Evolutionary conservation across 305 asterid species (phyloP), one percentile per base, ranked within the genome.

Genomic region (Rubia balearica): DNA sequence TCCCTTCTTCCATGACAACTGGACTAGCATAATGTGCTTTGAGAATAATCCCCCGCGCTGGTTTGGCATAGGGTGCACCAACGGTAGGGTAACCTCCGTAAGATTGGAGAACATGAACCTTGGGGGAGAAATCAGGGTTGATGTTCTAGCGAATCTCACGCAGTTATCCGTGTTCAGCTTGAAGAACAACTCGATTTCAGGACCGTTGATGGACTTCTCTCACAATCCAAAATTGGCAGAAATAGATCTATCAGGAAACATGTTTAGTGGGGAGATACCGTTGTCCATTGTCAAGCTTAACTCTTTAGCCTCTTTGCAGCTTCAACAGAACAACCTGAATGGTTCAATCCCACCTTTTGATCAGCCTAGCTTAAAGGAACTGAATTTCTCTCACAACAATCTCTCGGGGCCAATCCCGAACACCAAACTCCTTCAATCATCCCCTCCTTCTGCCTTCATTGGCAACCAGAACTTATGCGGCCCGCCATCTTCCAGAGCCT

Each of bases 1-100:
- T 69, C 36, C 83, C 14, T 67, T 81, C 67, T 84, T 89, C 43
- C 51, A 78, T 49, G 48, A 27, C 36, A 85, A 81, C 8, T 89
- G 89, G 92, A 89, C 88, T 5, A 67, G 82, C 16, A 40, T 85
- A 48, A 82, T 85, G 88, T 86, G 92, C 79, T 85, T 76, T 81
- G 59, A 76, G 84, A 79, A 86, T 48, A 27, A 43, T 38, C 42
- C 79, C 1, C 88, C 91, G 17, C 68, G 74, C 65, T 88, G 95
- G 95, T 51, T 73, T 14, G 96, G 96, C 61, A 65, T 89, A 45
- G 83, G 69, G 59, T 89, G 96, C 72, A 36, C 41, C 2, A 43
- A 80, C 2, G 96, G 96, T 40, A 81, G 90, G 76, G 91, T 89
- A 69, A 85, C 84, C 0, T 85, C 86, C 45, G 42, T 89, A 19